phyloP scores from a whole-genome alignment of 108 stramenopile species.

The Aurantiochytrium sp. region DNA sequence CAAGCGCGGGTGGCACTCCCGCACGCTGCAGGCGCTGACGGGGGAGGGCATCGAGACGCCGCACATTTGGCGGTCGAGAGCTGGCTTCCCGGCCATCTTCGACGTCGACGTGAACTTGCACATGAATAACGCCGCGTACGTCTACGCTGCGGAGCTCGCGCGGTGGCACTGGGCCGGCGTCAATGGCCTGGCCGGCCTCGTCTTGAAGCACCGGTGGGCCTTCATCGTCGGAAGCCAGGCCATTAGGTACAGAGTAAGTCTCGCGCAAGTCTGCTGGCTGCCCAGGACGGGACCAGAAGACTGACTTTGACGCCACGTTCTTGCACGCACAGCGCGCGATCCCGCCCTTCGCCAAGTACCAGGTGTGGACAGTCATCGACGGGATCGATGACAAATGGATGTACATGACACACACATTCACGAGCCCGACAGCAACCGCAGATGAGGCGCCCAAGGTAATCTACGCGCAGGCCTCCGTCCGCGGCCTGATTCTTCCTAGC shows the following conservation, averaged over 20 bases:
- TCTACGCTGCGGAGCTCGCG: not conserved
- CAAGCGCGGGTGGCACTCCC: not conserved
- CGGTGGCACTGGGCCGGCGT: not conserved
- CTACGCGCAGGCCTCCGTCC: not conserved
- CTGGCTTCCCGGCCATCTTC: too few relatives aligned
- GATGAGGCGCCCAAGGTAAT: not conserved
- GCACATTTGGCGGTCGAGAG: not conserved
- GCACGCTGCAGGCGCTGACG: not conserved
- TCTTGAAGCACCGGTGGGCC: not conserved
- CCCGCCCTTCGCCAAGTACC: not conserved
- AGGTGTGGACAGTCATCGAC: not conserved
- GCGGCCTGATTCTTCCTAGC: not conserved
- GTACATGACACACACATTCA: constrained; percentile 16
- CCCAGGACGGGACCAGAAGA: too few relatives aligned
- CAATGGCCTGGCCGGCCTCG: not conserved
- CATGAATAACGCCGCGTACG: not conserved
- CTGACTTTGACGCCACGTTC: too few relatives aligned
- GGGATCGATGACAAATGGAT: not conserved
- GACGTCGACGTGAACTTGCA: not conserved
- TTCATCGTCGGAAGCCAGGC: not conserved
- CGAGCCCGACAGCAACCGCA: not conserved
- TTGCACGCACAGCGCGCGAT: not conserved
- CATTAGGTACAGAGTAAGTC: not conserved
- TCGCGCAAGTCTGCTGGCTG: too few relatives aligned
- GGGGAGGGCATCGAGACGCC: not conserved